Conservation (phyloP, 331 rosid genomes). For the Rosa hybrid region DNA sequence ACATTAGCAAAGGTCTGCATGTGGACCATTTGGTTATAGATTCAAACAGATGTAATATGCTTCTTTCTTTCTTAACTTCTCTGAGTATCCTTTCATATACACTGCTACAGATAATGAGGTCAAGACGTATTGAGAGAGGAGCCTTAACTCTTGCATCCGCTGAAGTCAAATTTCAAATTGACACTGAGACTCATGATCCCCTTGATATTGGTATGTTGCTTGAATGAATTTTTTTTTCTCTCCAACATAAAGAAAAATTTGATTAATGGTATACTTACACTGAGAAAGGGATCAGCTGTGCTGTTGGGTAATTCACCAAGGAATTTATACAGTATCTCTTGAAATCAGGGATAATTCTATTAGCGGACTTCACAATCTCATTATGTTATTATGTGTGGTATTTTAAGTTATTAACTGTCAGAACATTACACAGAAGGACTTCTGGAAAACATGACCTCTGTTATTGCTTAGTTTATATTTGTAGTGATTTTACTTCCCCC, state of each 20-base stretch:
- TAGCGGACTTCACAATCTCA: neutral
- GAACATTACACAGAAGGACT: neutral
- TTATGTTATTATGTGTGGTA: constrained; percentile 1
- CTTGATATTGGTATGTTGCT: constrained; percentile 84
- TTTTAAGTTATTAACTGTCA: neutral
- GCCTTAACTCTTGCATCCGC: constrained; percentile 99
- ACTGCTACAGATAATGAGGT: constrained; percentile 77
- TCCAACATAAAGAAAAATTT: neutral
- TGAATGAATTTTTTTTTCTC: neutral
- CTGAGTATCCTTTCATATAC: constrained; percentile 25
- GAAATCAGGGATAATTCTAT: neutral
- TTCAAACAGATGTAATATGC: constrained; percentile 12
- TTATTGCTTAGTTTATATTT: neutral
- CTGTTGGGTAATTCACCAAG: neutral
- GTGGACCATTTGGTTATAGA: constrained; percentile 16
- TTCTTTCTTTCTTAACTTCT: constrained; percentile 19
- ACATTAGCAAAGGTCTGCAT: constrained; percentile 81
- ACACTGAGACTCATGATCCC: constrained; percentile 98
- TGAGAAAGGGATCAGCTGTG: constrained; percentile 1
- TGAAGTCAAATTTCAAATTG: constrained; percentile 97
- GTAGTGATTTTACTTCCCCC: neutral
- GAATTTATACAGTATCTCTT: neutral
- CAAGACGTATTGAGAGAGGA: constrained; percentile 88
- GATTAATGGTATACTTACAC: constrained; percentile 8
- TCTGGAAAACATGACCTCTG: neutral